A percentile compares a stretch with the other conserved stretches of the same genome.
Conservation (phyloP, 441 rosid genomes). For the Raphanus hybrid region DNA sequence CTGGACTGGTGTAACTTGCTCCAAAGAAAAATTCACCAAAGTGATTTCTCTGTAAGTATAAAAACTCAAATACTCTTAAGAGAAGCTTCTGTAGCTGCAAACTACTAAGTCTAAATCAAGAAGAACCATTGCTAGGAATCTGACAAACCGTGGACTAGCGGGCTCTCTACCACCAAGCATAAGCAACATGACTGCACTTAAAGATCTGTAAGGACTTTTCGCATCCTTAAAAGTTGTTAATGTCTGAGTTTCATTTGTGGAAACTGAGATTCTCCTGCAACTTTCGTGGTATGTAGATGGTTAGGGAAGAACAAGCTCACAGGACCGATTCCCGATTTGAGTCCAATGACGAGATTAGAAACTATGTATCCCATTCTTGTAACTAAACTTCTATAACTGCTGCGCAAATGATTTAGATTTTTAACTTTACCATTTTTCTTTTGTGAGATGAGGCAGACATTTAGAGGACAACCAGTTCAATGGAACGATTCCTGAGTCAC, state of each 20-base stretch:
- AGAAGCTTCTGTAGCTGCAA: conserved; percentile 11
- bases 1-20: conserved; percentile 90
- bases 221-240: background rate
- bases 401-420: background rate
- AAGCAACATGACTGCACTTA: conserved; percentile 62
- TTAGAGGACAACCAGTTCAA: conserved; percentile 73
- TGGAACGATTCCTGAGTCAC: conserved; percentile 69
- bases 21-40: conserved; percentile 54
- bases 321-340: conserved; percentile 75
- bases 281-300: conserved; percentile 55
- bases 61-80: conserved; percentile 8
- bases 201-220: conserved; percentile 59
- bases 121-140: conserved; percentile 55
- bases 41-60: conserved; percentile 70
- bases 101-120: background rate
- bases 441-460: conserved; percentile 54
- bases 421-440: conserved; percentile 24
- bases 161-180: conserved; percentile 64
- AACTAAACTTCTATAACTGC: conserved; percentile 24
- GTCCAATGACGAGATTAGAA: conserved; percentile 50
- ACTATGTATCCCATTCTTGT: conserved; percentile 60
- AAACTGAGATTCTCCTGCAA: conserved; percentile 22
- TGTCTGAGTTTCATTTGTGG: conserved; percentile 4
- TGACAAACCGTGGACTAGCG: conserved; percentile 61
- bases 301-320: conserved; percentile 71